phyloP scores from a whole-genome alignment of 305 asterid species.

The Fraxinus paxiana region DNA sequence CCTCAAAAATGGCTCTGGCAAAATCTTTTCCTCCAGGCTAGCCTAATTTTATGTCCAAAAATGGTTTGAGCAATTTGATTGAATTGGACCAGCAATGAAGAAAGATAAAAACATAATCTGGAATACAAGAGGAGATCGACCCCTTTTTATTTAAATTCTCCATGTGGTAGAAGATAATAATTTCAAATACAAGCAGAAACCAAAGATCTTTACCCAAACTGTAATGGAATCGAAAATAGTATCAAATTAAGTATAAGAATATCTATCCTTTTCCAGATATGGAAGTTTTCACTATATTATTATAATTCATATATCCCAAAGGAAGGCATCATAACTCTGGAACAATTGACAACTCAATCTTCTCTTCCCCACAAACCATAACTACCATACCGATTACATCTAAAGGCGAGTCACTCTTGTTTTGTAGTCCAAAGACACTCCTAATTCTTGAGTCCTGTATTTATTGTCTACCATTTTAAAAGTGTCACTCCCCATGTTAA shows the following conservation, averaged over 20 bases:
- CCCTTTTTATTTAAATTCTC: not conserved
- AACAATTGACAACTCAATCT: not conserved
- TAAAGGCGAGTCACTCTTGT: not conserved
- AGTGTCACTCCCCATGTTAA: not conserved
- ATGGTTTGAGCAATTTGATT: not conserved
- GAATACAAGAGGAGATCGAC: not conserved
- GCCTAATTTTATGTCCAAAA: conserved; percentile 34
- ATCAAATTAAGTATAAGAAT: not conserved
- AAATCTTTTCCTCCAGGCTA: conserved; percentile 35
- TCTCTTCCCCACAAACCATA: not conserved
- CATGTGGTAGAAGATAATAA: not conserved
- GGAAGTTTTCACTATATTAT: not conserved
- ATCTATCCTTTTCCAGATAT: not conserved
- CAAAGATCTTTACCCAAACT: not conserved
- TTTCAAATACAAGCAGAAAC: not conserved
- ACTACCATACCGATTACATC: not conserved
- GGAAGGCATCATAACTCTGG: not conserved
- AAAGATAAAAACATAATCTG: not conserved
- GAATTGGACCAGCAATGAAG: not conserved
- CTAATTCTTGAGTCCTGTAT: not conserved
- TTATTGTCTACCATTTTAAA: not conserved
- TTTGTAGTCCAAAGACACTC: not conserved
- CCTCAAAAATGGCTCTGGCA: conserved; percentile 65
- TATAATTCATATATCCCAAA: not conserved
- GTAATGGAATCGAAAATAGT: not conserved